Percentiles rank a stretch among this genome's conserved stretches.
phyloP scores from a whole-genome alignment of 345 rosid species.

The Balakata baccata region DNA sequence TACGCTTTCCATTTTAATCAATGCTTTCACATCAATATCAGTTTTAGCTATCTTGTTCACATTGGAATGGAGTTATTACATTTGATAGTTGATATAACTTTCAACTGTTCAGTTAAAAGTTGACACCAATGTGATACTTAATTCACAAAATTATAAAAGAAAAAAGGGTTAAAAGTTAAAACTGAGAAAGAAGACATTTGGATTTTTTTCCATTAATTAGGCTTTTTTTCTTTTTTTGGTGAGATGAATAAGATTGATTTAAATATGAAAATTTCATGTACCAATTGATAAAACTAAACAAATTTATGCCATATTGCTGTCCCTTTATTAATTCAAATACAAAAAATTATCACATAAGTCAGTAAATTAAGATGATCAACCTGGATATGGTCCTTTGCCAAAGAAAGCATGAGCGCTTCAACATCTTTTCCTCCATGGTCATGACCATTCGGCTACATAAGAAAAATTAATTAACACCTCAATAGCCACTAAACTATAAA shows the following conservation, averaged over 20 bases:
- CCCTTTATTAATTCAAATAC: slow-evolving; percentile 5
- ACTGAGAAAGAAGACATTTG: too few species aligned
- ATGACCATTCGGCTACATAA: slow-evolving; percentile 74
- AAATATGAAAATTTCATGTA: too few species aligned
- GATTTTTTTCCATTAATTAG: too few species aligned
- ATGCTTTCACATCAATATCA: background rate
- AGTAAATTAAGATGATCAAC: slow-evolving; percentile 33
- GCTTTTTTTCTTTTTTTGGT: too few species aligned
- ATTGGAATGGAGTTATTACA: background rate
- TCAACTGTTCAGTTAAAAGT: background rate
- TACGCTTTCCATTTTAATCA: background rate
- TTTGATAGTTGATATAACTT: background rate
- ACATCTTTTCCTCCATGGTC: slow-evolving; percentile 69
- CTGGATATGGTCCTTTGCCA: slow-evolving; percentile 84
- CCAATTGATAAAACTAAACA: background rate
- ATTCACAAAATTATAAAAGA: background rate
- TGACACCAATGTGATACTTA: background rate
- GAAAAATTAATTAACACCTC: slow-evolving; percentile 10
- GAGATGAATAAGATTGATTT: too few species aligned
- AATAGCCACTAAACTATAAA: background rate
- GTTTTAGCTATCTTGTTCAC: background rate
- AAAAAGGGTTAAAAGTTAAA: too few species aligned
- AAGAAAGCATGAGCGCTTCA: slow-evolving; percentile 67
- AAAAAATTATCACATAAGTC: slow-evolving; percentile 7
- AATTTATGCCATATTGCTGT: background rate